A percentile compares a stretch with the other conserved stretches of the same genome.
phyloP scores from a whole-genome alignment of 495 filamentous ascomycete genomes.

The Tuber borchii region DNA sequence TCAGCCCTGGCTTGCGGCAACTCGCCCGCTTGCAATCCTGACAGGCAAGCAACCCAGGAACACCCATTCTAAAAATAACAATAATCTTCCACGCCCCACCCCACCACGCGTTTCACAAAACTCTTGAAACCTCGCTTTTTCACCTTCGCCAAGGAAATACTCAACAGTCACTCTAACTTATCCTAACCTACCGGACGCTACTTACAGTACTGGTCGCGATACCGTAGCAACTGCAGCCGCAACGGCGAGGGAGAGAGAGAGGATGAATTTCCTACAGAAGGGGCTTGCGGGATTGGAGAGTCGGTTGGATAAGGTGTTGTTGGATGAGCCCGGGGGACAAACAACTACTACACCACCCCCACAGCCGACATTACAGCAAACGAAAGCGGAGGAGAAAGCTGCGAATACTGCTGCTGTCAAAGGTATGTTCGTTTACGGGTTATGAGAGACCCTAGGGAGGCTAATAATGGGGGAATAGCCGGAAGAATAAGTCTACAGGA shows the following conservation, averaged over 20 bases:
- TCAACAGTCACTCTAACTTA: not conserved
- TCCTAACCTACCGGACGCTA: not conserved
- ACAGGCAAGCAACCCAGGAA: not conserved
- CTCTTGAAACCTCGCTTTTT: not conserved
- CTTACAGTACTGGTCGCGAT: not conserved
- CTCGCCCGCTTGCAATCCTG: too few relatives aligned
- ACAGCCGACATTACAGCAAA: not conserved
- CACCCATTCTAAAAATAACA: not conserved
- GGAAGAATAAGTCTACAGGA: conserved; percentile 57
- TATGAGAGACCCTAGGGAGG: not conserved
- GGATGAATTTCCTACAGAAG: conserved; percentile 65
- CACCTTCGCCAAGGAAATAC: not conserved
- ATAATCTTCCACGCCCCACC: not conserved
- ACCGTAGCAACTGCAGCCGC: not conserved
- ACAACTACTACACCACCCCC: conserved; percentile 18
- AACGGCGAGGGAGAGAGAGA: not conserved
- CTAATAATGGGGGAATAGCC: conserved; percentile 47
- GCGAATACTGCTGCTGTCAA: conserved; percentile 29
- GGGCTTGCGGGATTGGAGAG: conserved; percentile 93
- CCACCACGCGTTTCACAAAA: not conserved
- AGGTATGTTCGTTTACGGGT: conserved; percentile 8
- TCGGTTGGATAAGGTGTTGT: conserved; percentile 81
- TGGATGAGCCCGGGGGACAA: conserved; percentile 58
- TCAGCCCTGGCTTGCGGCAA: too few relatives aligned
- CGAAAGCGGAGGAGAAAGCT: conserved; percentile 24